phyloP scores from a whole-genome alignment of 192 early-diverging fungal genomes.

The Paraglomus brasilianum region DNA sequence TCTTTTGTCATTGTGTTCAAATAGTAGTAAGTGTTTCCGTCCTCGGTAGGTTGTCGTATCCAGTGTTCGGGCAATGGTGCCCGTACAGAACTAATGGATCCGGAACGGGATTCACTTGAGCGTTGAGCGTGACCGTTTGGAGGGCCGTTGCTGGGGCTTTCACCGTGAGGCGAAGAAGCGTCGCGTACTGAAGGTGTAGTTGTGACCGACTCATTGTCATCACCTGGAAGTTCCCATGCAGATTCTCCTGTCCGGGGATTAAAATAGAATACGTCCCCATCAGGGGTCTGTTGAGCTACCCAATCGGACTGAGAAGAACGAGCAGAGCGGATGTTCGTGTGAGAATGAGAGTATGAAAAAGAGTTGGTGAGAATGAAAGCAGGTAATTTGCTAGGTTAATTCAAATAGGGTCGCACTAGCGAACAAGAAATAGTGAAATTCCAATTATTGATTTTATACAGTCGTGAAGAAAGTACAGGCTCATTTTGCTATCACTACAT shows the following conservation, averaged over 20 bases:
- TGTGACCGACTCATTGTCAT: slow-evolving; percentile 6
- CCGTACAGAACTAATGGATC: background rate
- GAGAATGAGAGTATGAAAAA: background rate
- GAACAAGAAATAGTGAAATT: background rate
- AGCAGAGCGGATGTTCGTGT: background rate
- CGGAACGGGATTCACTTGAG: background rate
- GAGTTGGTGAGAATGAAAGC: background rate
- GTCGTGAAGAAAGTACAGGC: background rate
- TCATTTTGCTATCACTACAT: background rate
- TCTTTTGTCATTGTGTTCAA: slow-evolving; percentile 40
- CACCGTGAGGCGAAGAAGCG: background rate
- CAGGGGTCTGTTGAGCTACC: slow-evolving; percentile 47
- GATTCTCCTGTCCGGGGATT: slow-evolving; percentile 47
- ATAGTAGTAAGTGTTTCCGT: slow-evolving; percentile 42
- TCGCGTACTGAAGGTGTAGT: background rate
- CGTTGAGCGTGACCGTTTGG: too few species aligned
- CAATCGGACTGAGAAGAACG: slow-evolving; percentile 36
- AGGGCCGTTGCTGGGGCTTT: too few species aligned
- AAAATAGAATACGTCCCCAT: slow-evolving; percentile 50
- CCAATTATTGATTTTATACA: background rate
- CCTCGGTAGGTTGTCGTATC: slow-evolving; percentile 33
- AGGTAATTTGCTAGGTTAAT: background rate
- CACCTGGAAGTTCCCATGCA: slow-evolving; percentile 35
- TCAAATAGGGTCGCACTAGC: background rate
- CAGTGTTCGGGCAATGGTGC: slow-evolving; percentile 32